phyloP scores from a whole-genome alignment of 2,329 filamentous ascomycete species.

The Hypoxylon sp. region DNA sequence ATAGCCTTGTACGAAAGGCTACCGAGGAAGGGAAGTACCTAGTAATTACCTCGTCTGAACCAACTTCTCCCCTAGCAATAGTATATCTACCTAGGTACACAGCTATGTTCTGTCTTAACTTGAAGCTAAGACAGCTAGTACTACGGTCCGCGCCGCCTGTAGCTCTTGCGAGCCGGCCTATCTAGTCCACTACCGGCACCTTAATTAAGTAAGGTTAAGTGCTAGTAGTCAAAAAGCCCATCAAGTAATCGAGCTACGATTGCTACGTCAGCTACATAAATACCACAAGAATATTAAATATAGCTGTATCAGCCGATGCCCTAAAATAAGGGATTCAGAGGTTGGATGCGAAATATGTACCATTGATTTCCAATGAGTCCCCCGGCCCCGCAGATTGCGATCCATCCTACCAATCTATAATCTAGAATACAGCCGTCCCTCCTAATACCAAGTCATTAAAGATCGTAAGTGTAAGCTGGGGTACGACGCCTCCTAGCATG shows the following conservation, averaged over 20 bases:
- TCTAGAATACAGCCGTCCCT: conserved; percentile 29
- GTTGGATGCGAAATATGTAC: conserved; percentile 22
- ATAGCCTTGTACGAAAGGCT: neutral
- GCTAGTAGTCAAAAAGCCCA: neutral
- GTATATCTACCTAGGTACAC: neutral
- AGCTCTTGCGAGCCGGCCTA: neutral
- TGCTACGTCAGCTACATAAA: neutral
- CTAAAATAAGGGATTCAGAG: too few species aligned
- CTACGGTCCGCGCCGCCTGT: neutral
- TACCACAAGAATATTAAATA: neutral
- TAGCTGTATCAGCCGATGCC: conserved; percentile 25
- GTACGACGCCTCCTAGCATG: neutral
- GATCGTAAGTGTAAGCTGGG: conserved; percentile 31
- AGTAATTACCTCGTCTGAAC: neutral
- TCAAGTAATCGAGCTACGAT: neutral
- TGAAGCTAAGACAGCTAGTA: neutral
- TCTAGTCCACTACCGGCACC: neutral
- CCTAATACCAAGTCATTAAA: conserved; percentile 37
- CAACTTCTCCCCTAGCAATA: neutral
- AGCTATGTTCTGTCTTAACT: neutral
- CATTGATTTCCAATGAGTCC: conserved; percentile 6
- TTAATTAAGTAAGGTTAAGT: neutral
- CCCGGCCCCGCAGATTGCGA: conserved; percentile 26
- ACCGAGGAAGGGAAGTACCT: neutral
- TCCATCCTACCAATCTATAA: conserved; percentile 40